phyloP scores from a whole-genome alignment of 306 rosid genomes.

The Vigna trinervia region DNA sequence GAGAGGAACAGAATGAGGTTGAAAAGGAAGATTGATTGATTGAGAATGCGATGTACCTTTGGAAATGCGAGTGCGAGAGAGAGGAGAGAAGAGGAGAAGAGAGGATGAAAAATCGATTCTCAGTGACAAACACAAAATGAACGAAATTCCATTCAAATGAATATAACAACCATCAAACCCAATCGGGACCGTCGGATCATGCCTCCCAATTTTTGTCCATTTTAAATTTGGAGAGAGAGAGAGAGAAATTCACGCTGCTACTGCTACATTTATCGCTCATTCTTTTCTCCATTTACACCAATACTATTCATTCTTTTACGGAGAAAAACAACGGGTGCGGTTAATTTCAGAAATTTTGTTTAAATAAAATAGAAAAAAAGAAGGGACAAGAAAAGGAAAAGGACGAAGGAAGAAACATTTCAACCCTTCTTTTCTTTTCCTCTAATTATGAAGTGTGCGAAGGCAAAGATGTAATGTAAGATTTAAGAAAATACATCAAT shows the following conservation, averaged over 20 bases:
- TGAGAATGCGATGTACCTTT: conserved; percentile 8
- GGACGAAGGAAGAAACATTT: no score
- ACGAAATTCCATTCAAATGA: conserved; percentile 34
- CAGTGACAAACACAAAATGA: conserved; percentile 34
- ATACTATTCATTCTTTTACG: background rate
- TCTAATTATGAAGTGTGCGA: conserved; percentile 31
- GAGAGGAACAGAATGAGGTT: no score
- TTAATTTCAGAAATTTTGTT: conserved; percentile 27
- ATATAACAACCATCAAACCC: conserved; percentile 40
- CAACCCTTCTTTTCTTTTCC: background rate
- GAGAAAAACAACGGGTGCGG: conserved; percentile 6
- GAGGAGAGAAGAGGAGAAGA: background rate
- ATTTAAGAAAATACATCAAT: conserved; percentile 27
- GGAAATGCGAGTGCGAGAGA: background rate
- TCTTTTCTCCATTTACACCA: background rate
- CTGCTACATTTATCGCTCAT: background rate
- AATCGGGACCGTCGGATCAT: conserved; percentile 44
- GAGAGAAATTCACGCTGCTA: conserved; percentile 38
- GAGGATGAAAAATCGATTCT: conserved; percentile 22
- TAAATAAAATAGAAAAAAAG: background rate
- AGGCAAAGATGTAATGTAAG: conserved; percentile 3
- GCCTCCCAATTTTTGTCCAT: background rate
- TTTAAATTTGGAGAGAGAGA: conserved; percentile 2
- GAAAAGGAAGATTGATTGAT: no score
- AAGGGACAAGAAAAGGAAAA: no score